Base-by-base conservation (phyloP, 805 yeast genomes). In the Candida nanaspora region DNA sequence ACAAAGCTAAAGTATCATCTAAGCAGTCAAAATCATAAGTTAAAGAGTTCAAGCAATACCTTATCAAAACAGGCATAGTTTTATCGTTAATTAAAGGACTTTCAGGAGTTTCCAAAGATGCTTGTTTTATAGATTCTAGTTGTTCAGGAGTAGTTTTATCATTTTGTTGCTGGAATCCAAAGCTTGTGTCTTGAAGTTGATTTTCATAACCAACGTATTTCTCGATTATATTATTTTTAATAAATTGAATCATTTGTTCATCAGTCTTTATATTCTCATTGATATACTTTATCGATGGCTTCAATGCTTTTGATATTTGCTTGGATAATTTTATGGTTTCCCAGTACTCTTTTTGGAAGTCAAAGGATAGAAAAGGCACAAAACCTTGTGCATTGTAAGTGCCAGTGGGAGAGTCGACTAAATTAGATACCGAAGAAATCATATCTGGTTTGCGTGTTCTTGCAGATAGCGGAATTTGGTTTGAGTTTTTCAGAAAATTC, bases 11-110 rank as follows among this genome's bases (percentile, higher is more conserved):
- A 0, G 62, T 48, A 26, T 53, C 58, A 40, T 49, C 55, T n/a
- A 55, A 39, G 1, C 56, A 43, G 37, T 58, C 47, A 33, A 62
- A 62, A 36, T 57, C 62, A 42, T 46, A 46, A 1, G 56, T 53
- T n/a, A 61, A 44, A 6, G 65, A 59, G 31, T 46, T 52, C 13
- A 61, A 44, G 29, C 59, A 55, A 38, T 48, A 53, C 34, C 43
- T 45, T 2, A 61, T 34, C 20, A 61, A 39, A 6, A 54, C 21
- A 1, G 66, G 64, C 9, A 60, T 34, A 2, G 63, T 54, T 15
- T 48, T 35, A 1, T 37, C 41, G 35, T 50, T 47, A 25, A 59
- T 33, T 10, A 47, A 33, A 2, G 64, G 64, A 5, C 27, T 28
- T 1, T 41, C 37, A 4, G 63, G 62, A 13, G 40, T 30, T 14